Conservation (phyloP, 192 early-diverging fungal genomes). For the Entophlyctis luteolus region DNA sequence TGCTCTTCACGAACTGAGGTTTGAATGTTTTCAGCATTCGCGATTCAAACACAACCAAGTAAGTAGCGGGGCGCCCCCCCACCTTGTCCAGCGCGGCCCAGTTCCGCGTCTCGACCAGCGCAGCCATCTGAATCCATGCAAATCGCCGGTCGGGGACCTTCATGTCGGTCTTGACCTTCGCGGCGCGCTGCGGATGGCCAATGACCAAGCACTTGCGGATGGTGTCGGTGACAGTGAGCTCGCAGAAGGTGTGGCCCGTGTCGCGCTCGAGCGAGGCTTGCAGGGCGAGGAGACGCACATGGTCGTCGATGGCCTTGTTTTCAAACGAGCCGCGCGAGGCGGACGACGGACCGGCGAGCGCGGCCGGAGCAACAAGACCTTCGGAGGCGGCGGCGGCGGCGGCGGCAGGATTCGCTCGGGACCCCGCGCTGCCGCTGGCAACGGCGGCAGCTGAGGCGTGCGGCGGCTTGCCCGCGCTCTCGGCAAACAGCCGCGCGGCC, state of each 20-base stretch:
- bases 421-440: not conserved
- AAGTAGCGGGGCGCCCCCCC: not conserved
- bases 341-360: no score
- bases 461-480: constrained; percentile 66
- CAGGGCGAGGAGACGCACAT: constrained; percentile 66
- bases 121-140: constrained; percentile 86
- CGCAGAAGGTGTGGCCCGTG: constrained; percentile 58
- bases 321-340: constrained; percentile 69
- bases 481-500: constrained; percentile 66
- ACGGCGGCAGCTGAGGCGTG: not conserved
- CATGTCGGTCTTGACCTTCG: constrained; percentile 78
- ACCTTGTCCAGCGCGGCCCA: constrained; percentile 84
- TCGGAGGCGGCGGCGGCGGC: no score
- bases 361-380: no score
- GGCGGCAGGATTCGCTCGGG: no score
- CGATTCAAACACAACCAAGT: not conserved
- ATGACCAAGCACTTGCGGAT: constrained; percentile 72
- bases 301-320: constrained; percentile 73
- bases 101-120: constrained; percentile 68
- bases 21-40: not conserved
- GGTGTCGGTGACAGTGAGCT: constrained; percentile 79
- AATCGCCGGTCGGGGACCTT: constrained; percentile 83
- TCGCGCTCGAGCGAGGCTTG: constrained; percentile 78
- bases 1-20: constrained; percentile 13
- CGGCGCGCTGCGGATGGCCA: constrained; percentile 68